These are phyloP conservation scores for Scedosporium apiospermum DNA, from an alignment of 2,329 filamentous ascomycete genomes.

Conservation along the genomic window DNA sequence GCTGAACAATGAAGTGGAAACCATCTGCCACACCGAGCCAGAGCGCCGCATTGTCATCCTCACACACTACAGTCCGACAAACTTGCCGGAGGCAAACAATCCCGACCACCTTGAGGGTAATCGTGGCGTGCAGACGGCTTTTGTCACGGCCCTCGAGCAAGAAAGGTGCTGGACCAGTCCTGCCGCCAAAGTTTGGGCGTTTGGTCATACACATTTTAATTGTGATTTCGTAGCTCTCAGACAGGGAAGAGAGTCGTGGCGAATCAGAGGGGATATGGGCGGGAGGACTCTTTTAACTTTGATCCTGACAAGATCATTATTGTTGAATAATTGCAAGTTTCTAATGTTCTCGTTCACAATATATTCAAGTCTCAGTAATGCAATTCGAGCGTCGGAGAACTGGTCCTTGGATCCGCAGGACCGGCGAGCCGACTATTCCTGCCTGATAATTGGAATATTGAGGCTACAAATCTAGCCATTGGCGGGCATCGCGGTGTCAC, in stretches of 20 bases:
- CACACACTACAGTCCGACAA: constrained; percentile 28
- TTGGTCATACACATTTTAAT: constrained; percentile 39
- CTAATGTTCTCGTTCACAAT: too few relatives aligned
- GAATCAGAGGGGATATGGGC: constrained; percentile 25
- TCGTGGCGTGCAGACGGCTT: constrained; percentile 23
- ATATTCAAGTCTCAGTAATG: too few relatives aligned
- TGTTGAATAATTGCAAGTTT: neutral
- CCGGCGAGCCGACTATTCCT: too few relatives aligned
- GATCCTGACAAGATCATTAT: neutral
- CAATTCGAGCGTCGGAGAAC: too few relatives aligned
- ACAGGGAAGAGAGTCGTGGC: constrained; percentile 10
- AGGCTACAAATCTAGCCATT: too few relatives aligned
- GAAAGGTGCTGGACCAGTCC: constrained; percentile 27
- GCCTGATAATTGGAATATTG: too few relatives aligned
- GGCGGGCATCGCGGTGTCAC: too few relatives aligned
- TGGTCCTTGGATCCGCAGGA: too few relatives aligned
- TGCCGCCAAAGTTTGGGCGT: constrained; percentile 32
- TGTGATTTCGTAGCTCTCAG: constrained; percentile 23
- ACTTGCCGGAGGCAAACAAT: constrained; percentile 15
- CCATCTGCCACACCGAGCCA: constrained; percentile 8
- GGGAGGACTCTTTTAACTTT: neutral
- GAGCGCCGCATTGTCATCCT: constrained; percentile 22
- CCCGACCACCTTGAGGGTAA: constrained; percentile 16
- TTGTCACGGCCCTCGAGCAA: constrained; percentile 28
- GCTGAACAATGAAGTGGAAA: constrained; percentile 15